A percentile compares a stretch with the other conserved stretches of the same genome.
These are phyloP conservation scores for Eimeria falciformis DNA, from an alignment of 169 alveolate genomes.

Conservation along the genomic window DNA sequence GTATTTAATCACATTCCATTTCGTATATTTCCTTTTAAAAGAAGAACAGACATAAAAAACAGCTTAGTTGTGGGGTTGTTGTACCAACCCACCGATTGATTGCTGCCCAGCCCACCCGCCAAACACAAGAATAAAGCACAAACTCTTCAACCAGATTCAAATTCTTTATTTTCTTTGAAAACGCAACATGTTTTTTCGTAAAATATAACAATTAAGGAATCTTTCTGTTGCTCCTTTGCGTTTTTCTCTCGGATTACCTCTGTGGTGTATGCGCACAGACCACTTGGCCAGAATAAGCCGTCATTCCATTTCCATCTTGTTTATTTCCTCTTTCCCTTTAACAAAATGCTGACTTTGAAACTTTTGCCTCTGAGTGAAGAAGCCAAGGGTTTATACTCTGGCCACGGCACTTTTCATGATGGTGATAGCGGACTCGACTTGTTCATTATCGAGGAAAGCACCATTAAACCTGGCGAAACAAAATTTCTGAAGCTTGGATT, in stretches of 20 bases:
- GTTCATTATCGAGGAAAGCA: slow-evolving; percentile 88
- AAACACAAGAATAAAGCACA: too few relatives aligned
- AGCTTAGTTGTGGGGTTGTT: too few relatives aligned
- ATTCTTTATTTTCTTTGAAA: too few relatives aligned
- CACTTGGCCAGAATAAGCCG: background rate
- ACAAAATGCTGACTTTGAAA: background rate
- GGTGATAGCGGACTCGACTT: slow-evolving; percentile 94
- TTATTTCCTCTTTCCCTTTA: background rate
- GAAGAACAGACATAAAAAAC: too few relatives aligned
- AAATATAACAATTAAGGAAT: too few relatives aligned
- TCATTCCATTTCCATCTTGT: background rate
- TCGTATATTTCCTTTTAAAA: too few relatives aligned
- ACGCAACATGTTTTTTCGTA: too few relatives aligned
- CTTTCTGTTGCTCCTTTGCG: too few relatives aligned
- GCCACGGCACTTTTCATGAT: slow-evolving; percentile 88
- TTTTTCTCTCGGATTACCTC: background rate
- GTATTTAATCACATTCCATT: too few relatives aligned
- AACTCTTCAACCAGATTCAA: too few relatives aligned
- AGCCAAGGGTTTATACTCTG: slow-evolving; percentile 39
- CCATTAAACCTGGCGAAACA: slow-evolving; percentile 89
- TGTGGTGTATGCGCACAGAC: background rate
- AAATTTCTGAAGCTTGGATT: slow-evolving; percentile 89
- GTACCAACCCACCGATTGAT: too few relatives aligned
- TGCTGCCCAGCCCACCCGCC: too few relatives aligned
- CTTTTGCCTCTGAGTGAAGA: slow-evolving; percentile 53